phyloP scores from a whole-genome alignment of 2,329 filamentous ascomycete genomes.

The Fusarium heterosporum region DNA sequence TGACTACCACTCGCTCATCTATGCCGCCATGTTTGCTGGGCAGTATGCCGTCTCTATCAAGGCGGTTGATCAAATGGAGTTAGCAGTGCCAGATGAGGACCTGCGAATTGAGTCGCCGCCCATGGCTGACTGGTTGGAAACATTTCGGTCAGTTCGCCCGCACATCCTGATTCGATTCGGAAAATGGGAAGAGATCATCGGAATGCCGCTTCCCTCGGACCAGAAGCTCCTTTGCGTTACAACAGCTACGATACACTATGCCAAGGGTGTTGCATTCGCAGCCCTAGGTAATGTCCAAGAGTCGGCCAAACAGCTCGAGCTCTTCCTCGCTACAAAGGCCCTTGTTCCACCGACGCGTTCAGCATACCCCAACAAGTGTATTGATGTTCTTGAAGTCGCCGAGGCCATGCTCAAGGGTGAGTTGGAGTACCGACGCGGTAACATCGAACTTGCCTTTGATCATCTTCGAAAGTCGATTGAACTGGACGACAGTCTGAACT shows the following conservation, averaged over 20 bases:
- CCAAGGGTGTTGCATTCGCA: constrained; percentile 73
- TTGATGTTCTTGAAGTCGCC: constrained; percentile 70
- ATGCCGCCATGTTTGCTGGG: constrained; percentile 81
- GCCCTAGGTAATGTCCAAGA: constrained; percentile 64
- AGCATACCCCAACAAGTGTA: constrained; percentile 74
- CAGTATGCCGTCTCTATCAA: constrained; percentile 70
- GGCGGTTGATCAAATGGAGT: constrained; percentile 68
- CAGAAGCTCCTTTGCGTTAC: constrained; percentile 71
- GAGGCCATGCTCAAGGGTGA: constrained; percentile 77
- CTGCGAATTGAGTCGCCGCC: constrained; percentile 65
- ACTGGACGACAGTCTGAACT: constrained; percentile 71
- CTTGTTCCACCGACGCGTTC: constrained; percentile 67
- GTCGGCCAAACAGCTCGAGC: constrained; percentile 61
- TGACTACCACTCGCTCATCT: constrained; percentile 78
- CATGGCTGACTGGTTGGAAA: constrained; percentile 81
- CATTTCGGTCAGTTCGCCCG: constrained; percentile 71
- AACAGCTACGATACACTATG: constrained; percentile 75
- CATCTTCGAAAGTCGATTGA: constrained; percentile 66
- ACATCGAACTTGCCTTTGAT: constrained; percentile 67
- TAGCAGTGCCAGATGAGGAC: constrained; percentile 66
- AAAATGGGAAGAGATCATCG: constrained; percentile 72
- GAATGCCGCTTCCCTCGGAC: constrained; percentile 66
- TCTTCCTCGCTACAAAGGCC: constrained; percentile 63
- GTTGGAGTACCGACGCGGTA: constrained; percentile 72
- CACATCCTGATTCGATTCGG: constrained; percentile 80